These are phyloP conservation scores for Phlegmacium glaucopus DNA, from an alignment of 768 basidiomycete species.

Conservation along the genomic window DNA sequence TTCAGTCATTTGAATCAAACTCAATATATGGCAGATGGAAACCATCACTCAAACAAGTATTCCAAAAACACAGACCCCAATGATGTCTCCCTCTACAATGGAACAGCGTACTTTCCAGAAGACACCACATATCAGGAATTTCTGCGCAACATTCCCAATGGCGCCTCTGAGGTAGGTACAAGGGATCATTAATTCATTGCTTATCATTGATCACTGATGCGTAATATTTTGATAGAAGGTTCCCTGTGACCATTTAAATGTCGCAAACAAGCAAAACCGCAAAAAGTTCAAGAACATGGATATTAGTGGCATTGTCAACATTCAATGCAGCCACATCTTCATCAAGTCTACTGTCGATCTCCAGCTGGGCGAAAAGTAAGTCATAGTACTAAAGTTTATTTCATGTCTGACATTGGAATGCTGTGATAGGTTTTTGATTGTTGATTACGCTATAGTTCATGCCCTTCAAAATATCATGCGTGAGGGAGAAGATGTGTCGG, in stretches of 20 bases:
- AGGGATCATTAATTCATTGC: neutral
- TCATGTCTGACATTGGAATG: too few species aligned
- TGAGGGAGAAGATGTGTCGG: too few species aligned
- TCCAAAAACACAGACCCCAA: slow-evolving; percentile 19
- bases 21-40: slow-evolving; percentile 20
- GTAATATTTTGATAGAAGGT: too few species aligned
- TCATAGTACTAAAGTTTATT: too few species aligned
- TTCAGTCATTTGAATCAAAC: slow-evolving; percentile 20
- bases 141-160: too few species aligned
- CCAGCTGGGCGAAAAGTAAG: slow-evolving; percentile 24
- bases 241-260: too few species aligned
- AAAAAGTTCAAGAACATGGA: slow-evolving; percentile 27
- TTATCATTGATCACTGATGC: neutral
- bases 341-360: slow-evolving; percentile 24
- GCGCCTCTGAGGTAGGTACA: too few species aligned
- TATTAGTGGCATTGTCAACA: slow-evolving; percentile 20
- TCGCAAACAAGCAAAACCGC: slow-evolving; percentile 19
- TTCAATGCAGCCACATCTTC: slow-evolving; percentile 24
- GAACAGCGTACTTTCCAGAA: slow-evolving; percentile 15
- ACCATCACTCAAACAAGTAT: slow-evolving; percentile 19
- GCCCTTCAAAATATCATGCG: too few species aligned
- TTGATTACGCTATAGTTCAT: too few species aligned
- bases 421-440: too few species aligned
- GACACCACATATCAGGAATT: slow-evolving; percentile 10
- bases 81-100: slow-evolving; percentile 17